phyloP scores from a whole-genome alignment of 331 rosid genomes.

The Telfairia occidentalis region DNA sequence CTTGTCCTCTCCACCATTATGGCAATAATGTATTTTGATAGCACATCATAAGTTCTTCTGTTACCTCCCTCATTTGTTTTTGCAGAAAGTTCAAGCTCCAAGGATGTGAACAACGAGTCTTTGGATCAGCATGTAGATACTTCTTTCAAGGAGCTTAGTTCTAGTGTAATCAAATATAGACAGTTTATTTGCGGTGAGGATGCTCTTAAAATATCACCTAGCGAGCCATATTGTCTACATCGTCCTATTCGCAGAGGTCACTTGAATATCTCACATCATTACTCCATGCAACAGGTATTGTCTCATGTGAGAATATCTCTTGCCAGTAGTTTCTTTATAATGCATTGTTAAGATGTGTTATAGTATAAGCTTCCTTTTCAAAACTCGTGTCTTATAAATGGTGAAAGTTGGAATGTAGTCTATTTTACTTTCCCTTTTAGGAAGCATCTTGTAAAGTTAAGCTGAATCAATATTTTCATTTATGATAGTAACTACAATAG shows the following conservation, averaged over 20 bases:
- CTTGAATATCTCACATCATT: constrained; percentile 70
- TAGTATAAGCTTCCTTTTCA: background rate
- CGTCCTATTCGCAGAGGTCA: constrained; percentile 97
- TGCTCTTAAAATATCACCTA: constrained; percentile 62
- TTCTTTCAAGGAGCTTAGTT: constrained; percentile 33
- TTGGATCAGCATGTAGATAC: constrained; percentile 34
- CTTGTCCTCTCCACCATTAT: background rate
- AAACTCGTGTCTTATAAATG: background rate
- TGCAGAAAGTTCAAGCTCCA: constrained; percentile 37
- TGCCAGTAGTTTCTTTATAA: background rate
- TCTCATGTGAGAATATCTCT: constrained; percentile 1
- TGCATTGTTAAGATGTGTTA: background rate
- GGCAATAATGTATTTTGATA: background rate
- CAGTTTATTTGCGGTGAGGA: constrained; percentile 78
- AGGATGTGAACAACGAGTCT: constrained; percentile 29
- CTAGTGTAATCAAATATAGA: constrained; percentile 31
- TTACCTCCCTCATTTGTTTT: constrained; percentile 14
- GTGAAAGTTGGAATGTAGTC: background rate
- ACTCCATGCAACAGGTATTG: constrained; percentile 89
- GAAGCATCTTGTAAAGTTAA: background rate
- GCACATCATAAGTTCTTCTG: background rate
- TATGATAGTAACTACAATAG: too few relatives aligned
- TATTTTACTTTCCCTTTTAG: background rate
- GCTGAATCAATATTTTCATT: background rate
- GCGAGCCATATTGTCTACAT: constrained; percentile 60